These are phyloP conservation scores for Trichomonas gallinae DNA, from an alignment of 208 protist genomes.

Conservation along the genomic window DNA sequence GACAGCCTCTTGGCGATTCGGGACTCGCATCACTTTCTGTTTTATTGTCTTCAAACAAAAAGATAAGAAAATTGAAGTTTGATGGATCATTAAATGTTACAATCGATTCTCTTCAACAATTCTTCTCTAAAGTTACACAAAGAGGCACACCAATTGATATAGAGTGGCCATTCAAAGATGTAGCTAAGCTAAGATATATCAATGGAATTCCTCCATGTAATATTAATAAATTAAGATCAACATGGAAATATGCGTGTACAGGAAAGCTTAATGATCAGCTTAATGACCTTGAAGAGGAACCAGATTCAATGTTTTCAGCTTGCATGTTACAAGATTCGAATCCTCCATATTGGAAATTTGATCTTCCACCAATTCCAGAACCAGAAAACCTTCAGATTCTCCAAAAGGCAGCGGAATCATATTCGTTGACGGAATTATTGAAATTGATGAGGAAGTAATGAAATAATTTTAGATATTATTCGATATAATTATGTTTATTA, in stretches of 20 bases:
- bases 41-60: background rate
- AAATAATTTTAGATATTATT: background rate
- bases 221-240: background rate
- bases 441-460: background rate
- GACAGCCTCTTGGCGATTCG: background rate
- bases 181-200: background rate
- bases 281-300: background rate
- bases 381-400: background rate
- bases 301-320: background rate
- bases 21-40: background rate
- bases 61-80: background rate
- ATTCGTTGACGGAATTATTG: background rate
- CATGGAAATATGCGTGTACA: background rate
- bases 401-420: background rate
- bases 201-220: background rate
- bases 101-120: background rate
- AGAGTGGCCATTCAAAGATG: background rate
- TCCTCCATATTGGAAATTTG: background rate
- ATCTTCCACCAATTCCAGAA: background rate
- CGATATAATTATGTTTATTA: no score
- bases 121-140: background rate
- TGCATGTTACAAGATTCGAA: background rate
- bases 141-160: background rate
- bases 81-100: background rate
- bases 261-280: background rate